Percentiles rank a stretch among this genome's conserved stretches.
Evolutionary conservation across 2,329 filamentous ascomycete species (phyloP).

Genomic region (Penicillium verrucosum): DNA sequence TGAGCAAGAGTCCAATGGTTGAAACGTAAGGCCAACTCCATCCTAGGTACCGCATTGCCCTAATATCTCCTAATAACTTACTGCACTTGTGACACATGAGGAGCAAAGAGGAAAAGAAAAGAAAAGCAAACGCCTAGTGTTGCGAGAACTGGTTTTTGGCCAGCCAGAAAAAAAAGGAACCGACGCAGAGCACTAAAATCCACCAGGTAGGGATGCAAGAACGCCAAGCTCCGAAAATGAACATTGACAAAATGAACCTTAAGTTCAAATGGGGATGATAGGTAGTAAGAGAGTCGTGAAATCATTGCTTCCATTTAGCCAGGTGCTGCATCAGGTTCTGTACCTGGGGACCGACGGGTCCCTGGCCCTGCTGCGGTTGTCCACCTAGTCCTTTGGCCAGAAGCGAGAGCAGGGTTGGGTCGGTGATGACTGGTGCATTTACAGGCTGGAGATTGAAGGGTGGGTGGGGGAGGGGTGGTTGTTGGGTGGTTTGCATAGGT

Average conservation of each 20-base stretch:
- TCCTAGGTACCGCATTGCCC: constrained; percentile 13
- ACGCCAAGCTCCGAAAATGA: constrained; percentile 23
- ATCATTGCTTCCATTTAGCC: constrained; percentile 47
- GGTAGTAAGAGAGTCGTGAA: constrained; percentile 19
- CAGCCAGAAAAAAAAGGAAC: constrained; percentile 16
- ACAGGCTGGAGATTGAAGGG: constrained; percentile 31
- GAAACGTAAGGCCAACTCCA: constrained; percentile 14
- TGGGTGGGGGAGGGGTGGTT: constrained; percentile 28
- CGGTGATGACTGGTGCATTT: constrained; percentile 29
- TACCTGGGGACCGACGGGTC: constrained; percentile 38
- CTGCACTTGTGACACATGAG: constrained; percentile 2
- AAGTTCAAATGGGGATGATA: constrained; percentile 7
- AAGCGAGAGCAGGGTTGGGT: constrained; percentile 39
- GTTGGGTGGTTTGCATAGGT: constrained; percentile 31
- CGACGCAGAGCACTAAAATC: constrained; percentile 8
- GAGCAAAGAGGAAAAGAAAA: constrained; percentile 1
- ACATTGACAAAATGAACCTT: constrained; percentile 16
- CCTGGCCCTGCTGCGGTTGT: constrained; percentile 36
- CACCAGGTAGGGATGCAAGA: constrained; percentile 10
- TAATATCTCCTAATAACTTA: constrained; percentile 22
- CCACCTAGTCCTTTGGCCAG: constrained; percentile 38
- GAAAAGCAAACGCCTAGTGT: constrained; percentile 17
- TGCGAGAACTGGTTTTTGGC: constrained; percentile 15
- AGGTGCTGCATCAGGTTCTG: constrained; percentile 50
- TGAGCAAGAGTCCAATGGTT: constrained; percentile 2